These are phyloP conservation scores for Xylaria sp. DNA, from an alignment of 2,329 filamentous ascomycete genomes.

Conservation along the genomic window DNA sequence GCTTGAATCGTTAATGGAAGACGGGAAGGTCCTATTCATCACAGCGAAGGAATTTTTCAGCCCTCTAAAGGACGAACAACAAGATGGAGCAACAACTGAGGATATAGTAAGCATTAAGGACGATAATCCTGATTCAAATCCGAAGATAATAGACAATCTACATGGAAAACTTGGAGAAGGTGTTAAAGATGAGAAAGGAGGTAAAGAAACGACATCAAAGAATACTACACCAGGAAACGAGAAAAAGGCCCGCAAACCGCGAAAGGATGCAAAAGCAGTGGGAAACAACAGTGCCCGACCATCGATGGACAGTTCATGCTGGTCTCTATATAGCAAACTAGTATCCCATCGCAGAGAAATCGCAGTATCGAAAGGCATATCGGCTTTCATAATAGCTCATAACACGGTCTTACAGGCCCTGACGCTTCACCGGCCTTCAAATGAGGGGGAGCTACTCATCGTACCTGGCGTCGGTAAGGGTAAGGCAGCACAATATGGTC, in stretches of 20 bases:
- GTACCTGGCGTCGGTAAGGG: conserved; percentile 21
- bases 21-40: conserved; percentile 17
- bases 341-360: conserved; percentile 11
- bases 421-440: conserved; percentile 25
- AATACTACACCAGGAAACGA: background rate
- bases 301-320: conserved; percentile 17
- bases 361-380: conserved; percentile 7
- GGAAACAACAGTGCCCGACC: background rate
- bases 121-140: background rate
- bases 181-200: background rate
- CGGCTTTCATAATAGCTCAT: conserved; percentile 21
- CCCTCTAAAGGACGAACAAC: background rate
- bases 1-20: conserved; percentile 24
- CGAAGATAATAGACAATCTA: background rate
- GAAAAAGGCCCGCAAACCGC: background rate
- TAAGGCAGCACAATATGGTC: conserved; percentile 25
- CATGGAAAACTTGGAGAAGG: background rate
- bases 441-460: conserved; percentile 20
- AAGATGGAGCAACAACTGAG: background rate
- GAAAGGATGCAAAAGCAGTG: background rate
- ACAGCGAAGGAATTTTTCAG: conserved; percentile 15
- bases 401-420: conserved; percentile 18
- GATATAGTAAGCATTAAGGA: background rate
- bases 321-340: conserved; percentile 14
- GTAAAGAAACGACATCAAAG: no score